Evolutionary conservation across 169 alveolate genomes (phyloP).

Genomic region (Plasmodium billcollinsi): DNA sequence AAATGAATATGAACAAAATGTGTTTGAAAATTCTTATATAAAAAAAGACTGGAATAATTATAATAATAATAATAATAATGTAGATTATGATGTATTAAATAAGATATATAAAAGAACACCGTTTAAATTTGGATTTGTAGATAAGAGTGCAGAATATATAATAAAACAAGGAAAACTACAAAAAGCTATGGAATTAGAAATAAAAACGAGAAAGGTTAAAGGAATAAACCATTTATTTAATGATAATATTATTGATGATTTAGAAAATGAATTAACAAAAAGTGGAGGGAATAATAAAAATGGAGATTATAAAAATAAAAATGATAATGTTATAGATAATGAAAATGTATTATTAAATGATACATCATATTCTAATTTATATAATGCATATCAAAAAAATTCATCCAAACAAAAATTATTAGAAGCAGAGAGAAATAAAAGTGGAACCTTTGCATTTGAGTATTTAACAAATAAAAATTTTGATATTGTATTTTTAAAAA

Average conservation of each 20-base stretch:
- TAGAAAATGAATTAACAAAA: slow-evolving; percentile 11
- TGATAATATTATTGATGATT: slow-evolving; percentile 4
- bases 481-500: slow-evolving; percentile 63
- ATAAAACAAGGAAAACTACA: slow-evolving; percentile 71
- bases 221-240: slow-evolving; percentile 73
- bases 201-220: slow-evolving; percentile 64
- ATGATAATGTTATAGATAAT: background rate
- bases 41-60: background rate
- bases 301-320: background rate
- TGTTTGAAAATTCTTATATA: slow-evolving; percentile 1
- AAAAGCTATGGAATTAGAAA: slow-evolving; percentile 72
- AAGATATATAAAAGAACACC: slow-evolving; percentile 68
- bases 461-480: slow-evolving; percentile 71
- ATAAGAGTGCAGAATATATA: slow-evolving; percentile 68
- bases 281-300: background rate
- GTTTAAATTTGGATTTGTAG: slow-evolving; percentile 64
- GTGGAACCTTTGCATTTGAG: slow-evolving; percentile 77
- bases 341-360: slow-evolving; percentile 10
- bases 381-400: slow-evolving; percentile 51
- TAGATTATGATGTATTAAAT: slow-evolving; percentile 47
- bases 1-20: slow-evolving; percentile 1
- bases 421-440: slow-evolving; percentile 40
- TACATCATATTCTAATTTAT: slow-evolving; percentile 21
- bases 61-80: slow-evolving; percentile 1
- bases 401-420: slow-evolving; percentile 34